Percentiles rank a stretch among this genome's conserved stretches.
Conservation (phyloP, 176 grass and related monocot species). For the Coix lacrymajobi region DNA sequence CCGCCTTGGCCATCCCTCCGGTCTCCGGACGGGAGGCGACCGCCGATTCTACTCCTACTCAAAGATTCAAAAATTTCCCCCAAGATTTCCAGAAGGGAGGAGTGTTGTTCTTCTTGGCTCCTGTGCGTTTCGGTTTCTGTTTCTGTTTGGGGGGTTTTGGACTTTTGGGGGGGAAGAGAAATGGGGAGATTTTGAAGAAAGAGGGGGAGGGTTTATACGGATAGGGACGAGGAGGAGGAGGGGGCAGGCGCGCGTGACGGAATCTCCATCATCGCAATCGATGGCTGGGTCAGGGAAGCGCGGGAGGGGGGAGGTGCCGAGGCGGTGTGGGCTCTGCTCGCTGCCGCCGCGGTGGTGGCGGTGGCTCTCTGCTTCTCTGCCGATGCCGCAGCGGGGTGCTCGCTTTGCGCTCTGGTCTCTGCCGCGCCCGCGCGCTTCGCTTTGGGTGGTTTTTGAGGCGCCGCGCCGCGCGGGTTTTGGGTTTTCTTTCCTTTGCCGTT, state of each 20-base stretch:
- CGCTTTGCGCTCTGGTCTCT: not conserved
- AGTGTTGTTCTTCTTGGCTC: not conserved
- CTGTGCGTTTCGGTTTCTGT: not conserved
- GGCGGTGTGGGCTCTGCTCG: constrained; percentile 7
- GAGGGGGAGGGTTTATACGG: not conserved
- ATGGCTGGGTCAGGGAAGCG: not conserved
- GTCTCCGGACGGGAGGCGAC: not conserved
- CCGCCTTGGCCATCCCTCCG: constrained; percentile 56
- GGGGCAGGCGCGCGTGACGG: constrained; percentile 38
- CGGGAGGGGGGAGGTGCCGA: not conserved
- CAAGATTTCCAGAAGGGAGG: not conserved
- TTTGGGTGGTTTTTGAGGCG: constrained; percentile 40
- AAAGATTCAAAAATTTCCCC: not conserved
- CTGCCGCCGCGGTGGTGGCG: not conserved
- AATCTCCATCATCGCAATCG: constrained; percentile 52
- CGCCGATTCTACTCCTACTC: not conserved
- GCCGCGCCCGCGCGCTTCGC: not conserved
- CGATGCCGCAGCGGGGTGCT: not conserved
- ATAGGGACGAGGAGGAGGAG: not conserved
- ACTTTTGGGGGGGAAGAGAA: not conserved
- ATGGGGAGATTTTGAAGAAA: not conserved
- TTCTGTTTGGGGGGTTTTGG: not conserved
- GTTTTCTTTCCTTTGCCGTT: not conserved
- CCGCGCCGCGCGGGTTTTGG: constrained; percentile 8
- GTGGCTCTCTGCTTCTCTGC: not conserved